Evolutionary conservation across 2,329 filamentous ascomycete genomes (phyloP), one percentile per base, ranked within the genome.

Genomic region (Hypomyces perniciosus): DNA sequence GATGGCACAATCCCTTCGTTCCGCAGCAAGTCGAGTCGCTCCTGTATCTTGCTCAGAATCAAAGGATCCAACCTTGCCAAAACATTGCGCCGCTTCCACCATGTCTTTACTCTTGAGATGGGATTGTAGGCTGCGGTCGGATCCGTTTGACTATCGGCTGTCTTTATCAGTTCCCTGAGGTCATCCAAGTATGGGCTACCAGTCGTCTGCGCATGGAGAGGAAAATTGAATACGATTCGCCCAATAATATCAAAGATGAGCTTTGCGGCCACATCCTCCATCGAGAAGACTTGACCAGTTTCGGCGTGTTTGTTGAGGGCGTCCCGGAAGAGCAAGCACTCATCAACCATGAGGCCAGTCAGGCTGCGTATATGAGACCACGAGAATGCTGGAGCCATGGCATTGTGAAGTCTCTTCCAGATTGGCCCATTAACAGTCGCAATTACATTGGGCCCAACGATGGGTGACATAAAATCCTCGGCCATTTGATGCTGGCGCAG

Each of bases 381-480:
- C 2, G 59, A 57, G 38, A 65, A 61, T 8, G 58, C 59, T 4
- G 63, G 59, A 5, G 58, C 56, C 50, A 65, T 61, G 44, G 58
- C 55, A 10, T 55, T 57, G 52, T 65, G 62, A 5, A 63, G 54
- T 42, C 57, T 57, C 55, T 64, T 63, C 62, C 63, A 65, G 2
- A 62, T 29, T 2, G 58, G 48, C 4, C 63, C 62, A 38, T 65
- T 65, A 8, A 52, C 56, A 1, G 57, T 54, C 4, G 57, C 57
- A 35, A 64, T 58, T 44, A 59, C 53, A 39, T 56, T 51, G 1
- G 34, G 33, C 4, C 62, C 61, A 6, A 62, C 51, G 34, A 61
- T 50, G 9, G 44, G 39, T 2, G 48, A 41, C 6, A 63, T 38
- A 41, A 59, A 38, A 6, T 48, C 39, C 8, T 48, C 48, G 6